Base-by-base conservation (phyloP, 257 asterid genomes). In the Nicotiana tabacum region DNA sequence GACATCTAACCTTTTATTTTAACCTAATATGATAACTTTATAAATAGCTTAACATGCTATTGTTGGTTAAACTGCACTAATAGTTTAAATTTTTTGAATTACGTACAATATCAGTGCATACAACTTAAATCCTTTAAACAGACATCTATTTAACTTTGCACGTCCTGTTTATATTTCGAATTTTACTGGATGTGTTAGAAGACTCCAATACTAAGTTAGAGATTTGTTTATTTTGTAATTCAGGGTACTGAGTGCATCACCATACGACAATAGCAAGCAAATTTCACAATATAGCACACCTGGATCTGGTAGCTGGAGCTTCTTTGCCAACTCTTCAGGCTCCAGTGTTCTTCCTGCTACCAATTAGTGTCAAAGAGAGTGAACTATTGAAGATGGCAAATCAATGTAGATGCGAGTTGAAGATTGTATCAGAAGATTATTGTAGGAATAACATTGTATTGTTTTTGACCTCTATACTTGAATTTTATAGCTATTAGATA, bases 161-260 rank as follows among this genome's bases (percentile, higher is more conserved):
- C 51, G 3, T 35, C 12, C 2, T 2, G 1, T 32, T 55, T 53
- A 1, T 15, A 9, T 81, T 29, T 67, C 0, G 10, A 39, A 39
- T 39, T 39, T 39, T 6, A 12, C 4, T 57, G 3, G 2, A 7
- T 57, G 27, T 57, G 18, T 57, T 57, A 57, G 62, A 2, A 57
- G 3, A 57, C 27, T 57, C 9, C 9, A 5, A 5, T 57, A 16
- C 5, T 57, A 6, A 17, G 61, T 48, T 9, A 62, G 27, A 9
- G 17, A 2, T 21, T 51, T 80, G 27, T 17, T 56, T 33, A 10
- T 55, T 77, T 12, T 60, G 46, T 70, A 6, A 48, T 84, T 37
- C 85, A 91, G 95, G 91, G 86, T 82, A 37, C 72, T 84, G 13
- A 79, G 48, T 83, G 83, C 81, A 69, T 83, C 86, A 29, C 93